These are phyloP conservation scores for Yamadazyma atlantica DNA, from an alignment of 1,139 yeast genomes.

Conservation along the genomic window DNA sequence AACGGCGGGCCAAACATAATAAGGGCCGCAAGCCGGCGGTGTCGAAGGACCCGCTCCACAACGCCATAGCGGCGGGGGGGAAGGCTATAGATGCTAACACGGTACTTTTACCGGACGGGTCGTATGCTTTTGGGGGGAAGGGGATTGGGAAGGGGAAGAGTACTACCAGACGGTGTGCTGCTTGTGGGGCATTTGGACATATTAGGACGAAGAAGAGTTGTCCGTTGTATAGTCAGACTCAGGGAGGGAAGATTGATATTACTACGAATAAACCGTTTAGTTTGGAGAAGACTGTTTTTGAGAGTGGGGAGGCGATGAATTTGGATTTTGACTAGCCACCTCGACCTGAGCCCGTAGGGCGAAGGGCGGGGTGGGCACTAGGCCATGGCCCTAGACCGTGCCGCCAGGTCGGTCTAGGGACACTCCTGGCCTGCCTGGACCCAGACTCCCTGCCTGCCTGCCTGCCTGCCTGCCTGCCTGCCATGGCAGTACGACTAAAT, in stretches of 20 bases:
- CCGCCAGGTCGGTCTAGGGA: too few species aligned
- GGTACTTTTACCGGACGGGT: constrained; percentile 45
- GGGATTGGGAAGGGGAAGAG: constrained; percentile 77
- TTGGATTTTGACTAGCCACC: background rate
- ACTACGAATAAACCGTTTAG: constrained; percentile 2
- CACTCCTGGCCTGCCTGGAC: too few species aligned
- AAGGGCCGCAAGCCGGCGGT: constrained; percentile 33
- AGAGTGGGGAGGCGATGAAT: constrained; percentile 1
- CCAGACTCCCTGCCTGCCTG: too few species aligned
- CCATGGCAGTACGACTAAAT: too few species aligned
- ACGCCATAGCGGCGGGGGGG: constrained; percentile 47
- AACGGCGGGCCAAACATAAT: constrained; percentile 58
- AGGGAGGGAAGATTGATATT: constrained; percentile 18
- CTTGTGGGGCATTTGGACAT: constrained; percentile 95
- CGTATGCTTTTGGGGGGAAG: constrained; percentile 54
- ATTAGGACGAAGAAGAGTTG: constrained; percentile 88
- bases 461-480: too few species aligned
- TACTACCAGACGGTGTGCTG: constrained; percentile 83
- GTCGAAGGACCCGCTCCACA: constrained; percentile 35
- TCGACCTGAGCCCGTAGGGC: too few species aligned
- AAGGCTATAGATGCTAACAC: constrained; percentile 44
- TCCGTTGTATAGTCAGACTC: constrained; percentile 63
- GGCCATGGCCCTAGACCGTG: too few species aligned
- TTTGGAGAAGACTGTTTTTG: constrained; percentile 4
- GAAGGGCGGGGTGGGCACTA: too few species aligned